Evolutionary conservation across 2,329 filamentous ascomycete species (phyloP).

Genomic region (Clonostachys rosea): DNA sequence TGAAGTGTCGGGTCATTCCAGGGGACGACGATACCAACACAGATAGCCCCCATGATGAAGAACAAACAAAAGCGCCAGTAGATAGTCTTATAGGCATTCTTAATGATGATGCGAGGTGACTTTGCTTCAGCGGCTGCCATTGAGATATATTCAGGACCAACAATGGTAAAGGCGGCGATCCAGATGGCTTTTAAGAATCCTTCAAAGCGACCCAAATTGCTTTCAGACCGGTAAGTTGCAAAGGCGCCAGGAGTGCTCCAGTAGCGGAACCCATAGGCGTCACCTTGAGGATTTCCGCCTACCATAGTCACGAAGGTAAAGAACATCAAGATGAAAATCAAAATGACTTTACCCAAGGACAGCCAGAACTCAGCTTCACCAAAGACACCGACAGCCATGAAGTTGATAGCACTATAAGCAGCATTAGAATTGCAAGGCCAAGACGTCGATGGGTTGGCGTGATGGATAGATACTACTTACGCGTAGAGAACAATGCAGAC

Average conservation of each 20-base stretch:
- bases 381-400: slow-evolving; percentile 37
- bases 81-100: slow-evolving; percentile 66
- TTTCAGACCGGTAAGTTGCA: slow-evolving; percentile 27
- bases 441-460: slow-evolving; percentile 54
- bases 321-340: slow-evolving; percentile 48
- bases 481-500: slow-evolving; percentile 41
- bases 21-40: slow-evolving; percentile 48
- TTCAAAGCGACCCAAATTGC: slow-evolving; percentile 55
- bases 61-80: slow-evolving; percentile 70
- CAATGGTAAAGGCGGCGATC: slow-evolving; percentile 64
- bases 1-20: slow-evolving; percentile 32
- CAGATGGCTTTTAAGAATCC: slow-evolving; percentile 54
- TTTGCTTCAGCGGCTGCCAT: slow-evolving; percentile 55
- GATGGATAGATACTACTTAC: slow-evolving; percentile 6
- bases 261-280: slow-evolving; percentile 61
- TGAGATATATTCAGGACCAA: slow-evolving; percentile 62
- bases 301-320: slow-evolving; percentile 60
- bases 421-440: slow-evolving; percentile 71
- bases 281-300: slow-evolving; percentile 57
- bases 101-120: slow-evolving; percentile 61
- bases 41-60: slow-evolving; percentile 62
- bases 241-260: slow-evolving; percentile 31
- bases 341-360: slow-evolving; percentile 45
- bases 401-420: slow-evolving; percentile 25
- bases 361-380: slow-evolving; percentile 47